Base-by-base conservation (phyloP, 106 monocot species). In the Hemerocallis citrina region DNA sequence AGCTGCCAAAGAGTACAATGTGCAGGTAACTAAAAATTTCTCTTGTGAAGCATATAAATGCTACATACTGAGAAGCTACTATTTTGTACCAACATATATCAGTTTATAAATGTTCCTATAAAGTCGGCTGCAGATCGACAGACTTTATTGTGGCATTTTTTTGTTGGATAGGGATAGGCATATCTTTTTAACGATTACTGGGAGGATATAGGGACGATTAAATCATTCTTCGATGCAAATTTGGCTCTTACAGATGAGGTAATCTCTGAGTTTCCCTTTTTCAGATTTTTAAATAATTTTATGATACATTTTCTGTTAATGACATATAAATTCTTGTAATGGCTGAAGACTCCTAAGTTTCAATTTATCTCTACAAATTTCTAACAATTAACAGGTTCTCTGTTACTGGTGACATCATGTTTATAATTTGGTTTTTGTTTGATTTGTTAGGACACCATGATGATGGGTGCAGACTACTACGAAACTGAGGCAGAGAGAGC, bases 391-490 rank as follows among this genome's bases (percentile, higher is more conserved):
- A 11, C 7, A 6, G 37, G 37, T 38, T 6, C 11, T 38, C 5
- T 38, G 7, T 38, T 38, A 6, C 11, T 38, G 11, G 5, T 38
- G 37, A 38, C 7, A 38, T 38, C 11, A 38, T 38, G 37, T 6
- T 38, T 38, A 6, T 38, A 38, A 38, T 38, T 5, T 11, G 37
- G 37, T 6, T 5, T 38, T 38, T 5, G 5, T 34, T 42, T 61
- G 35, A 1, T 34, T 60, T 55, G 11, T 31, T 67, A 85, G 85
- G 82, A 85, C 35, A 82, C 83, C 20, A 82, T 90, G 90, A 79
- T 90, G 81, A 85, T 90, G 85, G 85, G 85, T 34, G 90, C 90
- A 36, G 81, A 90, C 45, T 90, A 61, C 59, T 90, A 90, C 40
- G 79, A 90, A 59, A 90, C 82, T 59, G 90, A 85, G 60, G 60